Evolutionary conservation across 768 basidiomycete species (phyloP), one percentile per base, ranked within the genome.

Genomic region (Coprinopsis cinerea): DNA sequence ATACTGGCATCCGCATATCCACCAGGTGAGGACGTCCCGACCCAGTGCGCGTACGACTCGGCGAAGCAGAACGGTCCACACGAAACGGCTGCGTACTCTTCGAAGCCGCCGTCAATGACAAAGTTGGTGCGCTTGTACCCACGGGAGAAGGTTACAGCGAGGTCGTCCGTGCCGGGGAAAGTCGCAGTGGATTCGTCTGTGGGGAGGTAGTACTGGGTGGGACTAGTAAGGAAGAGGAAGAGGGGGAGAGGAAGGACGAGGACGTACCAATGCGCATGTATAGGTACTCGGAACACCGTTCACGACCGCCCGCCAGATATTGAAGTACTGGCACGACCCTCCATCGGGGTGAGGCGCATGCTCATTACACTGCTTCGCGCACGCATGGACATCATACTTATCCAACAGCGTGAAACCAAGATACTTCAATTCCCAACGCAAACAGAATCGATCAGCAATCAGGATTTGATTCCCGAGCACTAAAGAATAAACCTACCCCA

Each of bases 231-330:
- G 18, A 17, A 9, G 27, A n/a, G n/a, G n/a, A 15, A 34, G 15
- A 20, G 17, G 28, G 11, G 11, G 9, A 49, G 13, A 45, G n/a
- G 27, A 27, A 40, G 37, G 11, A 40, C 37, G 10, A 9, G 24
- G 13, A 60, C 71, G 44, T 50, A 75, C 75, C 67, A 76, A 68
- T 51, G 69, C 69, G 63, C 75, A 78, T 30, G 71, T 72, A 60
- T 76, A 76, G 0, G 73, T 73, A 1, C 70, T 75, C 0, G 76
- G 74, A 15, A 57, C 51, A 13, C 71, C 73, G 47, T 71, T 57
- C 0, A 75, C 71, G 26, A 75, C 60, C 10, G 74, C 75, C 24
- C 74, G 70, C 75, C 74, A 78, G 63, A 77, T 76, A 53, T 78
- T 78, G 61, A 78, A 75, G 64, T 67, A 78, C 47, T 70, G 67